These are phyloP conservation scores for Tetracladium setigerum DNA, from an alignment of 495 filamentous ascomycete genomes.

Conservation along the genomic window DNA sequence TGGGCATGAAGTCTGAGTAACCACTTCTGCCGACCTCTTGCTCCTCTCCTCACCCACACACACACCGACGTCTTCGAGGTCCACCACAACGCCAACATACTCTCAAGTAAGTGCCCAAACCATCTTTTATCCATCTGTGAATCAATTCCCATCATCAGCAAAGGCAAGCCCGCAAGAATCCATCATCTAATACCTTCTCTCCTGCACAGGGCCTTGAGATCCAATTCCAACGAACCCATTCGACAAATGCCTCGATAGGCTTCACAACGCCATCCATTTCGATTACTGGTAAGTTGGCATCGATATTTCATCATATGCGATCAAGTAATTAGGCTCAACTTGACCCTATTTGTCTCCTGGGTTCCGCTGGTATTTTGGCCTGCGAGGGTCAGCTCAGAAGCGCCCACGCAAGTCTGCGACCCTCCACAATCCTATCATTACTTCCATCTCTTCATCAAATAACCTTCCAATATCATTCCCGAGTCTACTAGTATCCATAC, in stretches of 20 bases:
- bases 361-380: conserved; percentile 2
- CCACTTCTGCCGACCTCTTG: conserved; percentile 16
- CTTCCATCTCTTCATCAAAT: conserved; percentile 14
- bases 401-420: conserved; percentile 8
- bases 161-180: conserved; percentile 1
- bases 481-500: conserved; percentile 5
- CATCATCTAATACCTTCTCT: conserved; percentile 6
- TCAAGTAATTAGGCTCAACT: conserved; percentile 7
- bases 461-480: conserved; percentile 8
- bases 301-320: conserved; percentile 19
- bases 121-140: background rate
- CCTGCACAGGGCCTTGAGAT: conserved; percentile 14
- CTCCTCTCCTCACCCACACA: conserved; percentile 15
- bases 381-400: conserved; percentile 9
- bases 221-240: conserved; percentile 15
- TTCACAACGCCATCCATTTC: conserved; percentile 17
- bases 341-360: conserved; percentile 1
- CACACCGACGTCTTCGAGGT: conserved; percentile 13
- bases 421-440: conserved; percentile 19
- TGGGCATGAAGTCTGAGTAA: conserved; percentile 12
- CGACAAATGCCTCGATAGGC: conserved; percentile 22
- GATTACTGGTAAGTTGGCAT: conserved; percentile 18
- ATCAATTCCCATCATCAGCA: conserved; percentile 2
- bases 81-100: conserved; percentile 11
- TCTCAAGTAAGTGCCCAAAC: conserved; percentile 13